Evolutionary conservation across 768 basidiomycete genomes (phyloP), one percentile per base, ranked within the genome.

Genomic region (Boletus sp.): DNA sequence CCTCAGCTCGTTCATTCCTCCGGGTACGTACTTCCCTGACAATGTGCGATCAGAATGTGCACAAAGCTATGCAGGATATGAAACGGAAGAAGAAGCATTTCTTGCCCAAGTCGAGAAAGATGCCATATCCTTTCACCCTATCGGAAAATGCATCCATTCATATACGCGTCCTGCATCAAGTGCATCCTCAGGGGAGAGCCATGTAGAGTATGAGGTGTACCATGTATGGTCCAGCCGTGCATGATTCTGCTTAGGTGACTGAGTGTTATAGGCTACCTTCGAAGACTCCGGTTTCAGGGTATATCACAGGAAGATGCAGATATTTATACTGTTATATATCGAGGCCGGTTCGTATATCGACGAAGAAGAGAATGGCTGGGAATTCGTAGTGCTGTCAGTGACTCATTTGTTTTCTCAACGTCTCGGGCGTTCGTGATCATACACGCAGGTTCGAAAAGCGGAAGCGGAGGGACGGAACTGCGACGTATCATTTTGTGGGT

Each of bases 311-410:
- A 77, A 83, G 50, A 96, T 97, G 89, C 97, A 98, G 71, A 67
- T 98, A 47, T 98, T 97, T 69, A 92, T 98, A 59, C 69, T 96
- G 51, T 77, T 99, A 6, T 98, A 92, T 72, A 93, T 99, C 63
- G 97, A 99, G 67, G 97, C 83, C 11, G 97, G 95, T 3, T 93
- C 90, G 13, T 98, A 93, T 70, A 91, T 99, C 60, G 83, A 87
- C 63, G 96, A 98, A 60, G 90, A 91, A 6, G 96, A 98, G 67
- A 88, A 93, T 21, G 77, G 80, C 2, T 98, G 96, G 96, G 93
- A 98, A 68, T 98, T 98, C 69, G 81, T 85, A 39, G 76, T 93
- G 1, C 72, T 97, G 89, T 97, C 63, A 53, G 92, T 80, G 13
- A 25, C 17, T 14, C 23, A 3, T 23, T 40, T 33, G n/a, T 30